These are phyloP conservation scores for Tylopilus rubrobrunneus DNA, from an alignment of 768 basidiomycete species.

Conservation along the genomic window DNA sequence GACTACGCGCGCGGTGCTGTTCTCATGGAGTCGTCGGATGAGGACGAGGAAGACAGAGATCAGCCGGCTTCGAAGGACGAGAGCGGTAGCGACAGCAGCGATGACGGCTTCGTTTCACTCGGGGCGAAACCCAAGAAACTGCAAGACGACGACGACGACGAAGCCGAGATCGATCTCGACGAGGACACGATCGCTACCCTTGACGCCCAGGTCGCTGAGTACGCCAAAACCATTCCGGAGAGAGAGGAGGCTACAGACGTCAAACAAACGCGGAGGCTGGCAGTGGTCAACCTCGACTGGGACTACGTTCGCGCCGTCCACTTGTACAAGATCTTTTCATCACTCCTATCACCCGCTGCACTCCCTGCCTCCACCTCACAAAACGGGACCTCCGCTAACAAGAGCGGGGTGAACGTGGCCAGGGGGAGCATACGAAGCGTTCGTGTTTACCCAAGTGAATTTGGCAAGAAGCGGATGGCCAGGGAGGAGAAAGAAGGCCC, in stretches of 20 bases:
- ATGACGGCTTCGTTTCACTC: constrained; percentile 45
- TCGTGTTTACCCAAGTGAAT: constrained; percentile 87
- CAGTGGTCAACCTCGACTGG: constrained; percentile 97
- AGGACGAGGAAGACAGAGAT: constrained; percentile 45
- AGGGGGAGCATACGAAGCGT: constrained; percentile 74
- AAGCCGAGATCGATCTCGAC: constrained; percentile 68
- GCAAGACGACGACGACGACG: constrained; percentile 41
- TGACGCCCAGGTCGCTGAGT: constrained; percentile 69
- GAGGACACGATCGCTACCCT: constrained; percentile 69
- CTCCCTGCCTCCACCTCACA: constrained; percentile 34
- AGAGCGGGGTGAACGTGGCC: constrained; percentile 28
- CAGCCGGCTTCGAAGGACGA: constrained; percentile 29
- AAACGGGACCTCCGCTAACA: constrained; percentile 7
- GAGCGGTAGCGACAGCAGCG: constrained; percentile 47
- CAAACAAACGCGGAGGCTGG: constrained; percentile 64
- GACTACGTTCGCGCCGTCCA: constrained; percentile 89
- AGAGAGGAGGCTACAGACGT: constrained; percentile 40
- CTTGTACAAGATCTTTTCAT: constrained; percentile 89
- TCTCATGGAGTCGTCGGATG: constrained; percentile 83
- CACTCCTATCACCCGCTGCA: constrained; percentile 65
- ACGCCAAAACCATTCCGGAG: constrained; percentile 45
- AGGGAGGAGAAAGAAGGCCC: constrained; percentile 90
- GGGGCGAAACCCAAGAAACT: constrained; percentile 36
- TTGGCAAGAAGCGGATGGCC: constrained; percentile 83
- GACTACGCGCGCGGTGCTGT: constrained; percentile 92